Percentiles rank a stretch among this genome's conserved stretches.
Conservation (phyloP, 805 yeast genomes). For the Maudiozyma saulgeensis region DNA sequence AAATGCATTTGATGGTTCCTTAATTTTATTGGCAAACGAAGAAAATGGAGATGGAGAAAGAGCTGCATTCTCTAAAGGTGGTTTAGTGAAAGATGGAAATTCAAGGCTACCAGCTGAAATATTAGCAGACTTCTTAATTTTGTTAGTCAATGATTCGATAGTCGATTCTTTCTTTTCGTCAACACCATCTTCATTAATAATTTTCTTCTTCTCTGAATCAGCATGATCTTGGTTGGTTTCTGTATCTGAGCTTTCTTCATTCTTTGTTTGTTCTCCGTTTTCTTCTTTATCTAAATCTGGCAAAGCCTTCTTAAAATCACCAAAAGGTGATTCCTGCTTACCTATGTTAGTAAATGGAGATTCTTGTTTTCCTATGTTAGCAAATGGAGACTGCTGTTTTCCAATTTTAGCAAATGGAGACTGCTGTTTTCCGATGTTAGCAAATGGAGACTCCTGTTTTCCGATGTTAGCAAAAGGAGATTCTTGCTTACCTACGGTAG, state of each 20-base stretch:
- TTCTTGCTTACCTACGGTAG: background rate
- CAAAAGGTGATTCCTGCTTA: background rate
- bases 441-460: background rate
- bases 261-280: background rate
- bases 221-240: background rate
- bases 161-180: constrained; percentile 5
- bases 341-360: background rate
- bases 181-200: background rate
- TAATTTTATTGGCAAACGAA: constrained; percentile 15
- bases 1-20: constrained; percentile 7
- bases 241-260: background rate
- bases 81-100: background rate
- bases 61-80: background rate
- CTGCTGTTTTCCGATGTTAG: background rate
- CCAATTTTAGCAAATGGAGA: constrained; percentile 2
- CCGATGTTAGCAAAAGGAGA: background rate
- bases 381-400: background rate
- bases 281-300: constrained; percentile 1
- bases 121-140: constrained; percentile 23
- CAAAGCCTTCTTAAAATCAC: constrained; percentile 1
- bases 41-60: constrained; percentile 20
- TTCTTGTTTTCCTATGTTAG: background rate
- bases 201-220: background rate
- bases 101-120: constrained; percentile 6
- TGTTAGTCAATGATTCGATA: constrained; percentile 18